phyloP scores from a whole-genome alignment of 495 filamentous ascomycete species.

The Elaphomyces granulatus region DNA sequence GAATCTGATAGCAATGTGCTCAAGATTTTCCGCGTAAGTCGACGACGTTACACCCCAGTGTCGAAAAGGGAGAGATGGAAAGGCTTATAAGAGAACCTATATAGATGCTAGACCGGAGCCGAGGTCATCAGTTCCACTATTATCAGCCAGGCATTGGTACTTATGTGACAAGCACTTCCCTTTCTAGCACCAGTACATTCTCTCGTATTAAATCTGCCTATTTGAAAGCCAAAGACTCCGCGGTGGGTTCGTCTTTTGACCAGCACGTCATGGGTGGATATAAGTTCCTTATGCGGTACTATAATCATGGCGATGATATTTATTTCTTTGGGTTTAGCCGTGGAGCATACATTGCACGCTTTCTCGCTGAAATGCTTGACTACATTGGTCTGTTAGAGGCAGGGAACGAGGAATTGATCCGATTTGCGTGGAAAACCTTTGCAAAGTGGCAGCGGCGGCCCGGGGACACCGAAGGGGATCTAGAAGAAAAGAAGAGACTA shows the following conservation, averaged over 20 bases:
- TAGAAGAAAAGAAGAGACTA: slow-evolving; percentile 47
- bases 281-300: slow-evolving; percentile 81
- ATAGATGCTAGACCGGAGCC: slow-evolving; percentile 41
- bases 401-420: slow-evolving; percentile 79
- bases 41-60: no score
- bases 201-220: slow-evolving; percentile 62
- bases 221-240: slow-evolving; percentile 70
- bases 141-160: slow-evolving; percentile 66
- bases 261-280: slow-evolving; percentile 77
- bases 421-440: slow-evolving; percentile 82
- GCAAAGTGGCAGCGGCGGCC: slow-evolving; percentile 66
- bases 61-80: neutral
- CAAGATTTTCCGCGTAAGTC: slow-evolving; percentile 58
- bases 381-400: slow-evolving; percentile 63
- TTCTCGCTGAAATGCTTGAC: slow-evolving; percentile 77
- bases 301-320: slow-evolving; percentile 65
- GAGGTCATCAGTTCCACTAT: slow-evolving; percentile 32
- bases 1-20: slow-evolving; percentile 77
- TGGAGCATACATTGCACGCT: slow-evolving; percentile 76
- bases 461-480: slow-evolving; percentile 38
- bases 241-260: slow-evolving; percentile 69
- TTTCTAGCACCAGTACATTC: slow-evolving; percentile 48
- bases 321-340: slow-evolving; percentile 74
- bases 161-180: slow-evolving; percentile 53
- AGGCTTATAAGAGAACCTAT: neutral